Conservation (phyloP, 129 eudicot species). For the Kitagawia praeruptora region DNA sequence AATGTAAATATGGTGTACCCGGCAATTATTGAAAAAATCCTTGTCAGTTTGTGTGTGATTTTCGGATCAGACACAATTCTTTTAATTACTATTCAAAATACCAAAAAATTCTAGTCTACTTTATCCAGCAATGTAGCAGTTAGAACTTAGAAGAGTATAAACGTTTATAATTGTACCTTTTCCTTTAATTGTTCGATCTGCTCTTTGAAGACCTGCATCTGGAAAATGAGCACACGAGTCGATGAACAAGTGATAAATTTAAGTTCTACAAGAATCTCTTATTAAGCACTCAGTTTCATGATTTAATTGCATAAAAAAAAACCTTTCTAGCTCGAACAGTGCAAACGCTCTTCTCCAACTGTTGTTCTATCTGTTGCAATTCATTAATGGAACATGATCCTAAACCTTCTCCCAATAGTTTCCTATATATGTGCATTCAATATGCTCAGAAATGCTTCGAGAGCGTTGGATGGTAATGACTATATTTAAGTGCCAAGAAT, state of each 20-base stretch:
- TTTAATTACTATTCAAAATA: neutral
- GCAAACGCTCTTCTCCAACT: constrained; percentile 39
- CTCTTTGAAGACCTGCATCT: constrained; percentile 37
- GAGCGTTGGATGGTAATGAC: neutral
- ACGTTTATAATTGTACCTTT: constrained; percentile 19
- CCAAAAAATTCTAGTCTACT: neutral
- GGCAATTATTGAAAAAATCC: neutral
- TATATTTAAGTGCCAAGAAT: neutral
- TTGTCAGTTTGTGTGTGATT: neutral
- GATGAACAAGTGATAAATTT: neutral
- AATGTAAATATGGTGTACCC: too few relatives aligned
- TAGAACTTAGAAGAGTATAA: neutral
- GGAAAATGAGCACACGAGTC: neutral
- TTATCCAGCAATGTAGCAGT: constrained; percentile 9
- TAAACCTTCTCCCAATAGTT: constrained; percentile 44
- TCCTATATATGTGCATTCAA: constrained; percentile 16
- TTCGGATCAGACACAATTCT: neutral
- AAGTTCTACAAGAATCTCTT: neutral
- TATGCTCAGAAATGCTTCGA: neutral
- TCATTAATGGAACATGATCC: constrained; percentile 35
- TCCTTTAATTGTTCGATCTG: constrained; percentile 34
- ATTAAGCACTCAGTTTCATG: neutral
- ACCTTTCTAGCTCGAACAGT: constrained; percentile 46
- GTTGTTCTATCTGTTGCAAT: constrained; percentile 41
- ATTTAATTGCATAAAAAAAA: neutral